Conservation (phyloP, 2,329 filamentous ascomycete species). For the Camptophora hylomeconis region DNA sequence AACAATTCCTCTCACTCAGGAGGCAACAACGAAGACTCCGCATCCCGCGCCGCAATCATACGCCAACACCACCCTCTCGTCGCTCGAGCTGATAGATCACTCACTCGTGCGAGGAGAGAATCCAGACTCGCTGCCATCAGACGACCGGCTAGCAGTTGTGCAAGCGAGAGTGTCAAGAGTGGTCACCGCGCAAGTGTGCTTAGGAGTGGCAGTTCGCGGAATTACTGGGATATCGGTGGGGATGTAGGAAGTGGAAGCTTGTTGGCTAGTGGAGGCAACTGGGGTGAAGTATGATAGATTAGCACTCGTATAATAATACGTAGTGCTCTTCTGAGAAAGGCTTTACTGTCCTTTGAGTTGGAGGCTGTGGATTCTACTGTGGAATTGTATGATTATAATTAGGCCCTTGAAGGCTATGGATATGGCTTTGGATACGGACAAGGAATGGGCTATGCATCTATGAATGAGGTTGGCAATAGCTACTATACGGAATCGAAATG, state of each 20-base stretch:
- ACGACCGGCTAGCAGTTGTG: constrained; percentile 54
- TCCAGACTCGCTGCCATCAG: constrained; percentile 35
- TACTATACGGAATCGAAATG: too few species aligned
- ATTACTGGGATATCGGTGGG: constrained; percentile 86
- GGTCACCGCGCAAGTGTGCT: constrained; percentile 44
- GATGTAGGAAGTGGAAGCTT: constrained; percentile 64
- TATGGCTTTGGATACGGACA: too few species aligned
- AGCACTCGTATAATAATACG: too few species aligned
- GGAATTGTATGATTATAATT: too few species aligned
- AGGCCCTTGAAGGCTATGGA: too few species aligned
- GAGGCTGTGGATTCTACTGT: too few species aligned
- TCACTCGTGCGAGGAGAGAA: constrained; percentile 18
- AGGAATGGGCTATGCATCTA: too few species aligned
- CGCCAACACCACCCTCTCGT: constrained; percentile 82
- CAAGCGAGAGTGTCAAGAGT: constrained; percentile 73
- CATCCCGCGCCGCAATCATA: constrained; percentile 69
- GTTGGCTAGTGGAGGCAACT: constrained; percentile 54
- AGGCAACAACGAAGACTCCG: constrained; percentile 49
- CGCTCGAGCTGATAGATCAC: constrained; percentile 44
- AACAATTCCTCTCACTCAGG: constrained; percentile 26
- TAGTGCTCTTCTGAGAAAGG: too few species aligned
- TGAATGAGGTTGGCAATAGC: too few species aligned
- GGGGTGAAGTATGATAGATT: constrained; percentile 58
- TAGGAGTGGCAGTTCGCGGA: constrained; percentile 56
- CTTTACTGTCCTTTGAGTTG: too few species aligned